These are phyloP conservation scores for Citrus medica DNA, from an alignment of 345 rosid genomes.

Conservation along the genomic window DNA sequence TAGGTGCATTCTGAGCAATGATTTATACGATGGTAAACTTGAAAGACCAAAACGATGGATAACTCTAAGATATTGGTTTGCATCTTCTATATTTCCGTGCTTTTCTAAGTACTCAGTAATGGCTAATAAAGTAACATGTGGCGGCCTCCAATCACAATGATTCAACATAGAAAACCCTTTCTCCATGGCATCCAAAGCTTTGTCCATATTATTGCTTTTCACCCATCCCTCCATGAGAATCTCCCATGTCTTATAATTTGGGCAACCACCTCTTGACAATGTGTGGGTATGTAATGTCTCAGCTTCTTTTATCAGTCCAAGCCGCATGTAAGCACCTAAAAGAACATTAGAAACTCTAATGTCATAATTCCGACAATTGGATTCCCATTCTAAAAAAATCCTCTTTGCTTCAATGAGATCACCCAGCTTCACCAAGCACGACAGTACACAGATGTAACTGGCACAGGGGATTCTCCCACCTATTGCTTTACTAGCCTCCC, in stretches of 20 bases:
- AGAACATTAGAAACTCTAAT: conserved; percentile 58
- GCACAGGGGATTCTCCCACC: conserved; percentile 48
- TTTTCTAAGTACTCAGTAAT: conserved; percentile 51
- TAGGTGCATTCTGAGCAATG: conserved; percentile 45
- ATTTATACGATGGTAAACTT: conserved; percentile 43
- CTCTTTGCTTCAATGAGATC: conserved; percentile 39
- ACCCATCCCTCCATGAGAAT: conserved; percentile 66
- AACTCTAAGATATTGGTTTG: conserved; percentile 34
- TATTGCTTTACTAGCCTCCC: conserved; percentile 46
- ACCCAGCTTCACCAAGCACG: conserved; percentile 44
- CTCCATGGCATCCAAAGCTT: conserved; percentile 55
- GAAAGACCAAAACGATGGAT: conserved; percentile 45
- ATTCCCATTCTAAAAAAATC: conserved; percentile 51
- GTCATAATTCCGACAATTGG: conserved; percentile 37
- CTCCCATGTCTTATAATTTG: conserved; percentile 82
- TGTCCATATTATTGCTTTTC: conserved; percentile 41
- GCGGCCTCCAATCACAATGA: conserved; percentile 54
- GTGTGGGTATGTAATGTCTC: conserved; percentile 41
- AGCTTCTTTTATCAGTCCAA: conserved; percentile 38
- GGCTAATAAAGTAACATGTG: conserved; percentile 33
- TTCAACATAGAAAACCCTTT: conserved; percentile 38
- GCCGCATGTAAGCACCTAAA: conserved; percentile 48
- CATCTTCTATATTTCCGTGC: conserved; percentile 43
- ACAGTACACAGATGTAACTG: conserved; percentile 49
- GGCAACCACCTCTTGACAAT: conserved; percentile 51